Conservation (phyloP, 2,329 filamentous ascomycete genomes). For the Microdochium nivale region DNA sequence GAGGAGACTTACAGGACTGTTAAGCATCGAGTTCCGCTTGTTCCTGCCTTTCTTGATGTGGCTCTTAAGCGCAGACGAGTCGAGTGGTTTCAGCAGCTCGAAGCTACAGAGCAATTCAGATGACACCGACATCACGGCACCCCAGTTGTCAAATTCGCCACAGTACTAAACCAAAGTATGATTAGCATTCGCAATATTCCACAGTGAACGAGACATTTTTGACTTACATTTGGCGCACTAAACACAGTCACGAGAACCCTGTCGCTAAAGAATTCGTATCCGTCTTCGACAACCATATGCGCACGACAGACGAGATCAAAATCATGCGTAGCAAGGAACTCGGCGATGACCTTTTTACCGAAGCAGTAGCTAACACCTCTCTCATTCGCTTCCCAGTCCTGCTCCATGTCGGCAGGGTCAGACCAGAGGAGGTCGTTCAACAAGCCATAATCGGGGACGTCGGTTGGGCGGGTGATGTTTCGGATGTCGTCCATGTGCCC, state of each 20-base stretch:
- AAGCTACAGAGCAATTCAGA: constrained; percentile 92
- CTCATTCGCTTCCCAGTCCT: constrained; percentile 97
- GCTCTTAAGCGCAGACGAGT: constrained; percentile 92
- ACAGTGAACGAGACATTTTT: neutral
- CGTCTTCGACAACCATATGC: constrained; percentile 98
- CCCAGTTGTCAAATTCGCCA: constrained; percentile 98
- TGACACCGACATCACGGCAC: constrained; percentile 96
- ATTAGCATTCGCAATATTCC: constrained; percentile 13
- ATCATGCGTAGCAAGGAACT: constrained; percentile 89
- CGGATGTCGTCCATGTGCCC: constrained; percentile 98
- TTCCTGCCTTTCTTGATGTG: constrained; percentile 98
- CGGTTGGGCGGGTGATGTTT: constrained; percentile 88
- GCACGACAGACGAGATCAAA: constrained; percentile 96
- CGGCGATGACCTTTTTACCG: constrained; percentile 94
- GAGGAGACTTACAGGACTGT: constrained; percentile 72
- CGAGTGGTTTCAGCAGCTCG: constrained; percentile 89
- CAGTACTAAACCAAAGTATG: constrained; percentile 59
- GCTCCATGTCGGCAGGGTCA: constrained; percentile 95
- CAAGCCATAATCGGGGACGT: constrained; percentile 93
- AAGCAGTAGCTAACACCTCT: constrained; percentile 97
- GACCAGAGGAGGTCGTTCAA: constrained; percentile 96
- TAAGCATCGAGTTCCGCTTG: constrained; percentile 89
- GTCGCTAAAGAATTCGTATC: constrained; percentile 98
- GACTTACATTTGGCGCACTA: constrained; percentile 90
- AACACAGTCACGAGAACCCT: constrained; percentile 93